A percentile compares a stretch with the other conserved stretches of the same genome.
These are phyloP conservation scores for Dionaea muscipula DNA, from an alignment of 179 eudicot genomes.

Conservation along the genomic window DNA sequence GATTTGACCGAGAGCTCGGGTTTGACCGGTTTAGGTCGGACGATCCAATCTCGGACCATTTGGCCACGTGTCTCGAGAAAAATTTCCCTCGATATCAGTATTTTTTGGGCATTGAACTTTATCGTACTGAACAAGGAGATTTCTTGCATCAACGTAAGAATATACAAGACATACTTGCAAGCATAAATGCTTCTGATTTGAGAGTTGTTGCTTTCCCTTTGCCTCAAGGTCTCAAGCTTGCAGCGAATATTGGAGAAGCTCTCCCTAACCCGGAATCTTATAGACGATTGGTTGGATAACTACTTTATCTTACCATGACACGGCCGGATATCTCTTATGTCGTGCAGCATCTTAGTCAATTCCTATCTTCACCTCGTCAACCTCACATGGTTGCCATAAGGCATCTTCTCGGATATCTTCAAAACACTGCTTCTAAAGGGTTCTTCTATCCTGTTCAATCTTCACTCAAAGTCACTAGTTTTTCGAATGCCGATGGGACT, in stretches of 20 bases:
- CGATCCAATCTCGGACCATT: no score
- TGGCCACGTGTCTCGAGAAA: no score
- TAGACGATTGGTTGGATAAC: not conserved
- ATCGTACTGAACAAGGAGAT: not conserved
- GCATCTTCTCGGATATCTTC: not conserved
- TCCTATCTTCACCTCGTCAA: not conserved
- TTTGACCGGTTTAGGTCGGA: no score
- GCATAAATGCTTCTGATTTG: not conserved
- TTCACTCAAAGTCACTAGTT: not conserved
- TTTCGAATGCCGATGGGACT: not conserved
- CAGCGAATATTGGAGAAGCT: not conserved
- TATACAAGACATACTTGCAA: not conserved
- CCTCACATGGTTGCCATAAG: not conserved
- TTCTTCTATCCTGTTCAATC: not conserved
- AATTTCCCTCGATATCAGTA: no score
- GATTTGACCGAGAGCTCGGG: no score
- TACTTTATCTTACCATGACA: not conserved
- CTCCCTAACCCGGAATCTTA: not conserved
- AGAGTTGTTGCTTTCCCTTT: no score
- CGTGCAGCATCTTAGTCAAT: not conserved
- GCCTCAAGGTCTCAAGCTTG: not conserved
- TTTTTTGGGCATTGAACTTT: not conserved
- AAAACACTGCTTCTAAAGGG: not conserved
- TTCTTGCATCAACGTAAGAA: not conserved
- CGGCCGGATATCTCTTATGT: not conserved